These are phyloP conservation scores for Taphrina betulina DNA, from an alignment of 1,139 yeast genomes.

Conservation along the genomic window DNA sequence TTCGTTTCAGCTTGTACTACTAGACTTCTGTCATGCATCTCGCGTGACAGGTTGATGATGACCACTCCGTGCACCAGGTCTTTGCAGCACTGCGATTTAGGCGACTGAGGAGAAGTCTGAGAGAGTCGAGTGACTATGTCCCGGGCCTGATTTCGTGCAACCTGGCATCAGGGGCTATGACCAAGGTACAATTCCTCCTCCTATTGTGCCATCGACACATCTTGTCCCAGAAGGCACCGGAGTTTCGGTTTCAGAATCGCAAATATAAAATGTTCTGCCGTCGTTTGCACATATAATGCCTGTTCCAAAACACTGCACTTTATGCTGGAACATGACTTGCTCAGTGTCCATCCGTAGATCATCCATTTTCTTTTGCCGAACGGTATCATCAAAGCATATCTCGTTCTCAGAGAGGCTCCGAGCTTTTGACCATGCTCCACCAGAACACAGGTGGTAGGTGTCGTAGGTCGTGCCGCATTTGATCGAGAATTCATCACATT, in stretches of 20 bases:
- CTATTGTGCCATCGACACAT: neutral
- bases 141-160: too few species aligned
- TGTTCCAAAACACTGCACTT: constrained; percentile 13
- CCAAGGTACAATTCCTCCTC: constrained; percentile 22
- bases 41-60: too few species aligned
- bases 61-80: too few species aligned
- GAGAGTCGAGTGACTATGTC: too few species aligned
- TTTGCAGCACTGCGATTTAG: too few species aligned
- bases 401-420: neutral
- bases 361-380: too few species aligned
- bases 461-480: constrained; percentile 6
- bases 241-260: neutral
- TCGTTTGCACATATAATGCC: constrained; percentile 15
- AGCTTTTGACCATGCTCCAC: constrained; percentile 6
- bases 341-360: too few species aligned
- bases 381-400: neutral
- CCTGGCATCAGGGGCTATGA: too few species aligned
- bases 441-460: constrained; percentile 9
- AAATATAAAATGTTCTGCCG: constrained; percentile 10
- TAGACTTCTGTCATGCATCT: too few species aligned
- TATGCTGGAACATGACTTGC: too few species aligned
- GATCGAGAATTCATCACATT: constrained; percentile 13
- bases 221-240: constrained; percentile 19
- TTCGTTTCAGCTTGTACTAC: too few species aligned
- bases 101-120: too few species aligned